These are phyloP conservation scores for Aureobasidium sp. DNA, from an alignment of 2,329 filamentous ascomycete genomes.

Conservation along the genomic window DNA sequence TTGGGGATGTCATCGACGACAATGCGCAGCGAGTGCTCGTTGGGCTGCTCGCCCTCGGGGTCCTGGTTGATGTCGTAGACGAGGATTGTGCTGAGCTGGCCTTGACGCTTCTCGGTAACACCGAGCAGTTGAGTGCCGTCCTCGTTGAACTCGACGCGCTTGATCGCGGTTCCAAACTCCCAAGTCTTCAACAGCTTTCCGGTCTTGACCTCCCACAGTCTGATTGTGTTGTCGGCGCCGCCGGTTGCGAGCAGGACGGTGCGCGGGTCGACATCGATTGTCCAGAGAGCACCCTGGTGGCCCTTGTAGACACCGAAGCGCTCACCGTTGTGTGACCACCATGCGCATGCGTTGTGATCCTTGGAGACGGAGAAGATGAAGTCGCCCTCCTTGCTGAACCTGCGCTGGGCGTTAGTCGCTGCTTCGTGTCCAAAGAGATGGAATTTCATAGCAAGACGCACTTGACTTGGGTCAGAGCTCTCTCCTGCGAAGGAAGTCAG, in stretches of 20 bases:
- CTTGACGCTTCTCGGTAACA: slow-evolving; percentile 98
- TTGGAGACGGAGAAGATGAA: slow-evolving; percentile 93
- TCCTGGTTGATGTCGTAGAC: slow-evolving; percentile 86
- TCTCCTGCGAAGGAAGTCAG: slow-evolving; percentile 51
- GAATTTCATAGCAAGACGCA: slow-evolving; percentile 35
- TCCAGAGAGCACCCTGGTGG: slow-evolving; percentile 98
- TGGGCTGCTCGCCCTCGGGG: slow-evolving; percentile 71
- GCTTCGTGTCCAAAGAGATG: neutral
- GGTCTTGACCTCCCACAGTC: slow-evolving; percentile 91
- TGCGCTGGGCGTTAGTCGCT: slow-evolving; percentile 30
- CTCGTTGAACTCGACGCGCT: slow-evolving; percentile 94
- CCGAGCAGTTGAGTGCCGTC: slow-evolving; percentile 86
- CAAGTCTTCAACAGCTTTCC: slow-evolving; percentile 92
- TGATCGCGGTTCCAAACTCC: slow-evolving; percentile 95
- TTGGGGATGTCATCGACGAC: slow-evolving; percentile 88
- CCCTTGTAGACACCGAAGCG: slow-evolving; percentile 93
- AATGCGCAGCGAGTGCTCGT: slow-evolving; percentile 78
- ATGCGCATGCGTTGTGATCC: slow-evolving; percentile 93
- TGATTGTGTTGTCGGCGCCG: slow-evolving; percentile 96
- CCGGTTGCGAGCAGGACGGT: slow-evolving; percentile 88
- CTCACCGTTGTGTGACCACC: slow-evolving; percentile 97
- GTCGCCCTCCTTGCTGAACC: slow-evolving; percentile 91
- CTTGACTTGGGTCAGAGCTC: slow-evolving; percentile 91
- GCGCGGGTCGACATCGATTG: slow-evolving; percentile 91
- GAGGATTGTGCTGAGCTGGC: slow-evolving; percentile 87